A percentile compares a stretch with the other conserved stretches of the same genome.
Evolutionary conservation across 1,284 basidiomycete species (phyloP).

Genomic region (Tilletia setariae): DNA sequence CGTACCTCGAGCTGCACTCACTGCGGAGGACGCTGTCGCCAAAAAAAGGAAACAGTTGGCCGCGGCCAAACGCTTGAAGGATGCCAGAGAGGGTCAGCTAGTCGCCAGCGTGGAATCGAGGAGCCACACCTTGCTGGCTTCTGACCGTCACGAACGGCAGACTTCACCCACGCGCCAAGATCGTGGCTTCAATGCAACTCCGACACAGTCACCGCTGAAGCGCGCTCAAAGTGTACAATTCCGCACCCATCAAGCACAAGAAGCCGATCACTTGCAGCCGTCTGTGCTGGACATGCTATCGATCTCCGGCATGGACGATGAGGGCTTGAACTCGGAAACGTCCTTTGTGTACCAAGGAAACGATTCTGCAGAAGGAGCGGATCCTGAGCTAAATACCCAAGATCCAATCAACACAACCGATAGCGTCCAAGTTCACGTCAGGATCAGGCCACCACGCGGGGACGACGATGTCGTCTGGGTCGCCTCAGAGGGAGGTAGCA

Average conservation of each 20-base stretch:
- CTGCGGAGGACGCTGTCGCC: not conserved
- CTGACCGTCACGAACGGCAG: not conserved
- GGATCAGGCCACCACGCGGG: slow-evolving; percentile 32
- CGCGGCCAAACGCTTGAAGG: not conserved
- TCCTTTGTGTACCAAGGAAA: slow-evolving; percentile 35
- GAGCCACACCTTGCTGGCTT: not conserved
- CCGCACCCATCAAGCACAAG: not conserved
- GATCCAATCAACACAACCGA: not conserved
- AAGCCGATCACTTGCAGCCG: not conserved
- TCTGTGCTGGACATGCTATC: not conserved
- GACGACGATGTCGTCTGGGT: slow-evolving; percentile 46
- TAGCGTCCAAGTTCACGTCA: not conserved
- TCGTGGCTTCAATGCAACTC: too few relatives aligned
- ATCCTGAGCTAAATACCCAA: too few relatives aligned
- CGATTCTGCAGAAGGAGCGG: too few relatives aligned
- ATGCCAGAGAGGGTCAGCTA: not conserved
- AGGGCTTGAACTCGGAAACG: slow-evolving; percentile 29
- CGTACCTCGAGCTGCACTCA: not conserved
- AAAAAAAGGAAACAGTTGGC: slow-evolving; percentile 11
- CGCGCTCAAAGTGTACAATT: not conserved
- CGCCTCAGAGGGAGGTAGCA: slow-evolving; percentile 26
- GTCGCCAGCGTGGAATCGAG: not conserved
- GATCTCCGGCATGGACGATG: slow-evolving; percentile 10
- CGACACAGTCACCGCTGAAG: too few relatives aligned
- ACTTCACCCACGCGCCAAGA: too few relatives aligned